These are phyloP conservation scores for Diplocarpon mali DNA, from an alignment of 2,329 filamentous ascomycete species.

Conservation along the genomic window DNA sequence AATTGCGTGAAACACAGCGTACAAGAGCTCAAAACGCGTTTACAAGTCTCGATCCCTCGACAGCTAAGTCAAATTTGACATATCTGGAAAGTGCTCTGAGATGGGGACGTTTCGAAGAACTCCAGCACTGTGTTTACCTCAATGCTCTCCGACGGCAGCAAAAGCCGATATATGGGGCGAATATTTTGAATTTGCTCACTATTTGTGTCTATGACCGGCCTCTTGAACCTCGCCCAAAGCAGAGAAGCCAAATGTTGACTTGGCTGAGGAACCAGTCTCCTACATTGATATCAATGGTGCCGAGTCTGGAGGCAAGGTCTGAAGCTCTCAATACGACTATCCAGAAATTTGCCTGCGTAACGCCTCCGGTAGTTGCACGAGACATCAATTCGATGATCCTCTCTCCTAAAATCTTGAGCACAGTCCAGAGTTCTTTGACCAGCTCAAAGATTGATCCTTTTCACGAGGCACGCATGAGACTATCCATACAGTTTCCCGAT, in stretches of 20 bases:
- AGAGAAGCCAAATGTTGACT: constrained; percentile 52
- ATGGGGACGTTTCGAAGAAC: constrained; percentile 61
- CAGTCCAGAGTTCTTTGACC: constrained; percentile 44
- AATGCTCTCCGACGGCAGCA: constrained; percentile 74
- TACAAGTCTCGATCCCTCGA: constrained; percentile 50
- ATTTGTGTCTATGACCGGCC: constrained; percentile 49
- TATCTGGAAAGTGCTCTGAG: constrained; percentile 62
- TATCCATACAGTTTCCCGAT: constrained; percentile 94
- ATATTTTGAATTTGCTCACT: constrained; percentile 64
- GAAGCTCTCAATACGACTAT: constrained; percentile 63
- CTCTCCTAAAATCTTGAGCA: constrained; percentile 45
- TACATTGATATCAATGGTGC: constrained; percentile 55
- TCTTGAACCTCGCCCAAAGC: constrained; percentile 46
- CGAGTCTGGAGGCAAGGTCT: constrained; percentile 62
- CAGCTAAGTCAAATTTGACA: constrained; percentile 56
- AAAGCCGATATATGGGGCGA: constrained; percentile 69
- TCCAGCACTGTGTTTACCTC: constrained; percentile 71
- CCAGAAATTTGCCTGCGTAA: constrained; percentile 84
- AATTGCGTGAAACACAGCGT: constrained; percentile 62
- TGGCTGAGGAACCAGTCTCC: constrained; percentile 67
- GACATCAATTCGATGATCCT: constrained; percentile 62
- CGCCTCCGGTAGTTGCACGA: constrained; percentile 74
- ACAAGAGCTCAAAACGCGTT: constrained; percentile 44
- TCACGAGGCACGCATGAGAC: constrained; percentile 83
- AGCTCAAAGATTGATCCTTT: constrained; percentile 66